These are phyloP conservation scores for Akebia trifoliata DNA, from an alignment of 164 flowering plant genomes.

Conservation along the genomic window DNA sequence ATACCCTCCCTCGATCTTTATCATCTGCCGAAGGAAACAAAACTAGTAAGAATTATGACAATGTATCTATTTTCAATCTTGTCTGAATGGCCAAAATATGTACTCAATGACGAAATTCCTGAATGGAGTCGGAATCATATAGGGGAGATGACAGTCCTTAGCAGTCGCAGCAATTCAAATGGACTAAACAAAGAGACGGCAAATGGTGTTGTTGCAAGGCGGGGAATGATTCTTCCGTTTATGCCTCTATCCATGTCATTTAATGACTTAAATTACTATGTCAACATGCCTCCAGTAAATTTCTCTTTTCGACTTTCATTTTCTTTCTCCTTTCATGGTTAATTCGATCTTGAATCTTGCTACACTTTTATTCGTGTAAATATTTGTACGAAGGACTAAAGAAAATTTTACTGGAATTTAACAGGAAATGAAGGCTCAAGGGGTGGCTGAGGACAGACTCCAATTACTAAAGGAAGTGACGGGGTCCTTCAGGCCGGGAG, in stretches of 20 bases:
- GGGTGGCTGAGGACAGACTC: conserved; percentile 31
- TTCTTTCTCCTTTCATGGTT: not conserved
- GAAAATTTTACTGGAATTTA: not conserved
- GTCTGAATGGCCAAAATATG: not conserved
- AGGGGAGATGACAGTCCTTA: conserved; percentile 67
- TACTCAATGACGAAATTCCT: not conserved
- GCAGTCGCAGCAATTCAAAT: conserved; percentile 36
- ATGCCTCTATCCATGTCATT: conserved; percentile 90
- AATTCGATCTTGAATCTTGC: not conserved
- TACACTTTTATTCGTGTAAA: not conserved
- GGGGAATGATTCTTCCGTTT: conserved; percentile 98
- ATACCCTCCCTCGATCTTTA: conserved; percentile 13
- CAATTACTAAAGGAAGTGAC: conserved; percentile 35
- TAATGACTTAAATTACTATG: conserved; percentile 69
- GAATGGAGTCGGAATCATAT: conserved; percentile 8
- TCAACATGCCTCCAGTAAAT: conserved; percentile 89
- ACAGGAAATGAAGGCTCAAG: conserved; percentile 41
- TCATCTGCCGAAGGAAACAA: conserved; percentile 50
- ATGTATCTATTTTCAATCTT: not conserved
- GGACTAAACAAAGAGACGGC: conserved; percentile 42
- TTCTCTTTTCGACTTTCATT: not conserved
- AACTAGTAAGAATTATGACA: conserved; percentile 34
- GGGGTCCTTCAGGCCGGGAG: conserved; percentile 39
- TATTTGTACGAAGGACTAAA: not conserved
- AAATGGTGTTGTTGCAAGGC: conserved; percentile 61